A percentile compares a stretch with the other conserved stretches of the same genome.
phyloP scores from a whole-genome alignment of 768 basidiomycete genomes.

The Lactarius trivialis region DNA sequence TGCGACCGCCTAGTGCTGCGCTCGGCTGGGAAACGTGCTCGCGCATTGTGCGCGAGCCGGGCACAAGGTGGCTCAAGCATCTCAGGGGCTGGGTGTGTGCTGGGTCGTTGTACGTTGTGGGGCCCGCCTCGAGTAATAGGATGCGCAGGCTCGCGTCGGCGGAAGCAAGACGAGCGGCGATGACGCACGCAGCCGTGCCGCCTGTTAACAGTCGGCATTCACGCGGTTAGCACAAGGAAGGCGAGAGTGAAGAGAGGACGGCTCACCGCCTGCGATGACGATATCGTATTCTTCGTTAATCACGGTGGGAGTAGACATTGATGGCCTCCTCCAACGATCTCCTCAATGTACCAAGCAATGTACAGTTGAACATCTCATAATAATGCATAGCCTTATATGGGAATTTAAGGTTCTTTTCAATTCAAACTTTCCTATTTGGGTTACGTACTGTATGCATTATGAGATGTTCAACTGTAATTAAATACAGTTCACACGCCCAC shows the following conservation, averaged over 20 bases:
- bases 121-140: conserved; percentile 54
- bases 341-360: neutral
- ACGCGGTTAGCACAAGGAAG: neutral
- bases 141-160: conserved; percentile 50
- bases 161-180: conserved; percentile 47
- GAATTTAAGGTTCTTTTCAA: too few species aligned
- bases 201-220: conserved; percentile 8
- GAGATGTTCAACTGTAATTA: too few species aligned
- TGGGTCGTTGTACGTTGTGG: conserved; percentile 40
- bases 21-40: conserved; percentile 36
- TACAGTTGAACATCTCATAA: too few species aligned
- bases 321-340: neutral
- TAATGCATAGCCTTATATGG: too few species aligned
- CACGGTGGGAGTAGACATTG: neutral
- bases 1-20: conserved; percentile 40
- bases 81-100: conserved; percentile 49
- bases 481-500: too few species aligned
- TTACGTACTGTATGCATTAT: too few species aligned
- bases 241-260: neutral
- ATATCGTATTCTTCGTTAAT: conserved; percentile 16
- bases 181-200: conserved; percentile 49
- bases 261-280: neutral
- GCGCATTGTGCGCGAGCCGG: conserved; percentile 37
- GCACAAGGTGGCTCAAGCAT: conserved; percentile 38
- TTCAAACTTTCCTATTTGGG: too few species aligned